phyloP scores from a whole-genome alignment of 148 eudicot species.

The Dysphania ambrosioides region DNA sequence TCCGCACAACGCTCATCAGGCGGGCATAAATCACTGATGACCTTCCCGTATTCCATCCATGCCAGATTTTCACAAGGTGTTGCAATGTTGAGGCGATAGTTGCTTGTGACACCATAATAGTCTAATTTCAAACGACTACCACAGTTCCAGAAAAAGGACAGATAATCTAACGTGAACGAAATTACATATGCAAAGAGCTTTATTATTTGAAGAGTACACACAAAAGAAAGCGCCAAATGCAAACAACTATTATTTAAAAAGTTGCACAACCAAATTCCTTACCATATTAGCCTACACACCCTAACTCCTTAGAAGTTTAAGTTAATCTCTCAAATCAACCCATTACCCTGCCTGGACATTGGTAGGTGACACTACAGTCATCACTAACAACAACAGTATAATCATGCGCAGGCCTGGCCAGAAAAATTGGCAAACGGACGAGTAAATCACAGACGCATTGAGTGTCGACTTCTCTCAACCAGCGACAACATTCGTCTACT shows the following conservation, averaged over 20 bases:
- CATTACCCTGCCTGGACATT: conserved; percentile 48
- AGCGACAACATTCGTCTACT: conserved; percentile 60
- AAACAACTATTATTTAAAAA: conserved; percentile 14
- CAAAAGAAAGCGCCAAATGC: conserved; percentile 10
- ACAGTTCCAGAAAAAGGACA: background rate
- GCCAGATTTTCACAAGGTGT: background rate
- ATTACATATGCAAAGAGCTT: background rate
- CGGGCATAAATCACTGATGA: too few relatives aligned
- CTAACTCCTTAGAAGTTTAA: conserved; percentile 3
- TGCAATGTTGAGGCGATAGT: background rate
- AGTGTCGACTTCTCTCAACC: conserved; percentile 55
- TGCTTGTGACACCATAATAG: background rate
- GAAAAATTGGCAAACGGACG: conserved; percentile 52
- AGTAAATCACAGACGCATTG: conserved; percentile 66
- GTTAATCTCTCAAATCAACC: conserved; percentile 9
- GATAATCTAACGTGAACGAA: background rate
- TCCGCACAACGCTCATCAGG: background rate
- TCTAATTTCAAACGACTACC: background rate
- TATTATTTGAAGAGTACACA: conserved; percentile 16
- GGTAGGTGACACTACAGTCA: conserved; percentile 44
- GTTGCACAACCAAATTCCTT: conserved; percentile 12
- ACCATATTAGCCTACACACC: conserved; percentile 20
- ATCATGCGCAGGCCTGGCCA: conserved; percentile 53
- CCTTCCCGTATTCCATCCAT: too few relatives aligned
- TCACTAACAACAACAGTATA: conserved; percentile 46